Evolutionary conservation across 148 eudicot genomes (phyloP).

Genomic region (Chenopodium suecicum): DNA sequence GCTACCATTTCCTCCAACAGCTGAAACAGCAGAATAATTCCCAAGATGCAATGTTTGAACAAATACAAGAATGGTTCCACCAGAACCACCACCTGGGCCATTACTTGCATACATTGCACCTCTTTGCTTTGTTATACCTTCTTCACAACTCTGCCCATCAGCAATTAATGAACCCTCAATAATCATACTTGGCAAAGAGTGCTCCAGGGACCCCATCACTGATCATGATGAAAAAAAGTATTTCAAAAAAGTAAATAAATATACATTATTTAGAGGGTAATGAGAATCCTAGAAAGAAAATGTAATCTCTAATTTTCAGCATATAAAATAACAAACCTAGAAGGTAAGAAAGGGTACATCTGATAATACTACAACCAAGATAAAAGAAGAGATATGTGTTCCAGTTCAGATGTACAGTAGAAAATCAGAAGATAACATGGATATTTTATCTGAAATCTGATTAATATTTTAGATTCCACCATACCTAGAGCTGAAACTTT

Average conservation of each 20-base stretch:
- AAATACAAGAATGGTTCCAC: constrained; percentile 93
- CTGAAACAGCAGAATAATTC: constrained; percentile 60
- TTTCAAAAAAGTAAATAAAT: neutral
- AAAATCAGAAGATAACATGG: neutral
- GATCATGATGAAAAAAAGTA: constrained; percentile 22
- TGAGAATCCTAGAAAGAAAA: neutral
- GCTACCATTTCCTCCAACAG: constrained; percentile 85
- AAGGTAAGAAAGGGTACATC: constrained; percentile 1
- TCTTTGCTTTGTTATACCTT: constrained; percentile 36
- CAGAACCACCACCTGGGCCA: constrained; percentile 96
- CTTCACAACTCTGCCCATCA: constrained; percentile 78
- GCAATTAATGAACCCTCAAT: constrained; percentile 71
- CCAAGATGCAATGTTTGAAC: constrained; percentile 58
- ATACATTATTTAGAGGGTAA: neutral
- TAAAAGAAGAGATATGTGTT: neutral
- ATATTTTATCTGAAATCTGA: neutral
- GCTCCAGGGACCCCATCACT: constrained; percentile 98
- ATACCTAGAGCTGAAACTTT: neutral
- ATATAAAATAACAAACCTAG: neutral
- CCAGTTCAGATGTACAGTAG: neutral
- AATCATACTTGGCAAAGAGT: constrained; percentile 60
- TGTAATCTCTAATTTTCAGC: constrained; percentile 4
- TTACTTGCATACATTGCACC: constrained; percentile 26
- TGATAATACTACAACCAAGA: neutral
- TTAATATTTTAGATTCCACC: no score